Percentiles rank a stretch among this genome's conserved stretches.
Evolutionary conservation across 257 asterid genomes (phyloP).

Genomic region (Misopates orontium): DNA sequence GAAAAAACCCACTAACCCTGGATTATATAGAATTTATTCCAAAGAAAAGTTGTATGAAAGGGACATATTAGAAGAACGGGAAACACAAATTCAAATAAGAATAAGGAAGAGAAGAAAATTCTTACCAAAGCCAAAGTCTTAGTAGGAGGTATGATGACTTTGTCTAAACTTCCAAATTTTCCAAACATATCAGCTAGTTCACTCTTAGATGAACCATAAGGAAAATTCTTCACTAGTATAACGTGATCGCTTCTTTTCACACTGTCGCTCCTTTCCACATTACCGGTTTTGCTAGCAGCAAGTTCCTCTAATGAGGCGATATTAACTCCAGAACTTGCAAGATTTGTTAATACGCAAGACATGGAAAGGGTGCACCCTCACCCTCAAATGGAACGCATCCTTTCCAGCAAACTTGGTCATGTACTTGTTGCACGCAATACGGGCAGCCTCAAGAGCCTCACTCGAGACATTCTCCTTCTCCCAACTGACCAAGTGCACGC

Average conservation of each 20-base stretch:
- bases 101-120: too few species aligned
- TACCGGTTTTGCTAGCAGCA: slow-evolving; percentile 75
- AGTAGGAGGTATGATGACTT: slow-evolving; percentile 77
- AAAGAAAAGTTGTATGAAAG: slow-evolving; percentile 2
- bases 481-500: too few species aligned
- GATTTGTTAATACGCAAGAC: too few species aligned
- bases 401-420: too few species aligned
- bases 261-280: slow-evolving; percentile 51
- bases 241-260: slow-evolving; percentile 95
- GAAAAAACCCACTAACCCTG: too few species aligned
- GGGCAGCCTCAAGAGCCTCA: too few species aligned
- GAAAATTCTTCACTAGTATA: slow-evolving; percentile 88
- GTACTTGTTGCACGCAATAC: too few species aligned
- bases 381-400: too few species aligned
- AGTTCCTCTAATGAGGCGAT: slow-evolving; percentile 69
- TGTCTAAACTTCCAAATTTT: slow-evolving; percentile 85
- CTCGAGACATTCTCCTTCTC: too few species aligned
- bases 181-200: slow-evolving; percentile 82
- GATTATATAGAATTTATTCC: neutral
- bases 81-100: neutral
- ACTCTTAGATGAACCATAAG: slow-evolving; percentile 80
- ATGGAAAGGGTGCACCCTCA: too few species aligned
- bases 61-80: slow-evolving; percentile 10
- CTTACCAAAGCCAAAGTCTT: slow-evolving; percentile 92
- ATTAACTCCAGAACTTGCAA: slow-evolving; percentile 79